A percentile compares a stretch with the other conserved stretches of the same genome.
These are phyloP conservation scores for Dryas alaskensis DNA, from an alignment of 306 rosid species.

Conservation along the genomic window DNA sequence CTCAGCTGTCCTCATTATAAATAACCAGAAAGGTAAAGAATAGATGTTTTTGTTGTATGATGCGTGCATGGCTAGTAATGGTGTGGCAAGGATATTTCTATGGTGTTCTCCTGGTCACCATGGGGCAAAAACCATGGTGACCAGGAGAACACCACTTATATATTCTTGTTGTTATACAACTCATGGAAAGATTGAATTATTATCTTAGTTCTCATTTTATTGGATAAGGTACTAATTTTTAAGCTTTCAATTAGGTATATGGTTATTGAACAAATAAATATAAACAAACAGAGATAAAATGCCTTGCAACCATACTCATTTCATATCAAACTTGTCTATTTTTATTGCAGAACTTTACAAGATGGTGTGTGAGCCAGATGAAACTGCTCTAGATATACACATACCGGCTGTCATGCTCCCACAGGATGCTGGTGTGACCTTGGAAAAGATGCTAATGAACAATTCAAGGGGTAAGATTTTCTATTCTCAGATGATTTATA, in stretches of 20 bases:
- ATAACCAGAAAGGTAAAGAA: constrained; percentile 65
- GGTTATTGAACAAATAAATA: background rate
- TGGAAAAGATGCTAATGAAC: constrained; percentile 59
- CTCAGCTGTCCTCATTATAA: constrained; percentile 87
- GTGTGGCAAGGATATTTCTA: background rate
- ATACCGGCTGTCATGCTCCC: constrained; percentile 96
- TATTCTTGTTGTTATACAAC: background rate
- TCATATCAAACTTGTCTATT: constrained; percentile 23
- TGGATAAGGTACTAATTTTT: background rate
- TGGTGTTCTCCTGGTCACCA: no score
- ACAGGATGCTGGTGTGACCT: constrained; percentile 75
- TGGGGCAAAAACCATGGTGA: no score
- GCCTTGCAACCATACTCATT: constrained; percentile 9
- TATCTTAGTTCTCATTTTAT: background rate
- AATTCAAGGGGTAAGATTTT: constrained; percentile 55
- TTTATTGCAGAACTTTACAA: constrained; percentile 79
- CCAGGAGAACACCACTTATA: no score
- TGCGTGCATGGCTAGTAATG: background rate
- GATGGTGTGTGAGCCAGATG: constrained; percentile 93
- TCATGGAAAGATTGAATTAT: background rate
- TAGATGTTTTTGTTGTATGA: background rate
- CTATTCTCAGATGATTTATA: constrained; percentile 11
- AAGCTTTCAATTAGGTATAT: background rate
- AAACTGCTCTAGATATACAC: constrained; percentile 71
- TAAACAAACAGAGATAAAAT: background rate